phyloP scores from a whole-genome alignment of 2,329 filamentous ascomycete species.

The Diaporthe australafricana region DNA sequence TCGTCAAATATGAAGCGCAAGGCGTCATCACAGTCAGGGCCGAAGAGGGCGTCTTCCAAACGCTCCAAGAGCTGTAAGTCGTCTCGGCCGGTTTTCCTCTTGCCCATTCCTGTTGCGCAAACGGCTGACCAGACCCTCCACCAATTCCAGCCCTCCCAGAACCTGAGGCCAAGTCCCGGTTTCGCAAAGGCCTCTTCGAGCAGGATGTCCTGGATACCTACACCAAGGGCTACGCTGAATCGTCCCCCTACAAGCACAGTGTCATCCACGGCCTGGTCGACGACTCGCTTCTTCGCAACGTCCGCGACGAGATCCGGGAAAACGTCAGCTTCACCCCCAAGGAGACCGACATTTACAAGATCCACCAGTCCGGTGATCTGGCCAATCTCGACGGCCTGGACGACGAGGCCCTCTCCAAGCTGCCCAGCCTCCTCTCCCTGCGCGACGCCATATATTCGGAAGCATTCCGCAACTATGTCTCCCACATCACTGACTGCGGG shows the following conservation, averaged over 20 bases:
- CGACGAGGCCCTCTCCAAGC: conserved; percentile 82
- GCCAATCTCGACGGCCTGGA: conserved; percentile 96
- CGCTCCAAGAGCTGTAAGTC: conserved; percentile 62
- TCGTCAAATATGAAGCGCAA: conserved; percentile 69
- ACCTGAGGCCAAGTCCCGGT: conserved; percentile 67
- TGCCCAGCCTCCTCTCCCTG: conserved; percentile 91
- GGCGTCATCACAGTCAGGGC: conserved; percentile 58
- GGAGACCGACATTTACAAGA: conserved; percentile 99
- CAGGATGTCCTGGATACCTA: conserved; percentile 68
- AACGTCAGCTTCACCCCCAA: conserved; percentile 97
- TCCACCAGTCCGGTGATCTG: conserved; percentile 97
- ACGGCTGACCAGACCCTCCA: conserved; percentile 10
- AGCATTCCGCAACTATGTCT: conserved; percentile 89
- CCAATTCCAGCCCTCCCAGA: conserved; percentile 55
- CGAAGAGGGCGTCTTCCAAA: conserved; percentile 62
- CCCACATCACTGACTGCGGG: conserved; percentile 86
- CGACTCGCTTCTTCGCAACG: conserved; percentile 83
- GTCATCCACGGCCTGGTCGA: conserved; percentile 87
- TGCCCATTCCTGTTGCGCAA: conserved; percentile 9
- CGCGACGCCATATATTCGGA: conserved; percentile 94
- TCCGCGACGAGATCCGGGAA: conserved; percentile 88
- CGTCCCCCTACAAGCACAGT: conserved; percentile 86
- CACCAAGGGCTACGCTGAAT: conserved; percentile 71
- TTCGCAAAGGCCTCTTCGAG: conserved; percentile 75
- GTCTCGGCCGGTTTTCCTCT: conserved; percentile 10